These are phyloP conservation scores for Pterulicium gracile DNA, from an alignment of 1,284 basidiomycete species.

Conservation along the genomic window DNA sequence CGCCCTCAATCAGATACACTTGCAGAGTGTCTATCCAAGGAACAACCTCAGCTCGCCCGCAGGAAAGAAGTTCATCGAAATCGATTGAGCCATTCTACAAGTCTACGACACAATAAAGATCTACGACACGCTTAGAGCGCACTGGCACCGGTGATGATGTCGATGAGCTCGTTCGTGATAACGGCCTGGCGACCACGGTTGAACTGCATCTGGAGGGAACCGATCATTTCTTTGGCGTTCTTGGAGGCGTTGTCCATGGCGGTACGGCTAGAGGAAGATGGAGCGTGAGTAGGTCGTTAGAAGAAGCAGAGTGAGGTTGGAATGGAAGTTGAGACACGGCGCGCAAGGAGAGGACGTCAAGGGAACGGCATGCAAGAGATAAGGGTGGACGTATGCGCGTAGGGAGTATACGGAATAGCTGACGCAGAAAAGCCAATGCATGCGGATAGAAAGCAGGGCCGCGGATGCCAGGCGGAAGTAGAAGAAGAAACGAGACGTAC, in stretches of 20 bases:
- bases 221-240: constrained; percentile 94
- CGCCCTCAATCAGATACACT: too few relatives aligned
- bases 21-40: too few relatives aligned
- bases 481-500: constrained; percentile 28
- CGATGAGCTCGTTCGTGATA: constrained; percentile 93
- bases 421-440: too few relatives aligned
- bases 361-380: too few relatives aligned
- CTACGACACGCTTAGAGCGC: constrained; percentile 22
- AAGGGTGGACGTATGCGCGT: constrained; percentile 10
- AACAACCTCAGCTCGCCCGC: too few relatives aligned
- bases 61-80: too few relatives aligned
- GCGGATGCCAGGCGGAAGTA: constrained; percentile 11
- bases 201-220: constrained; percentile 83
- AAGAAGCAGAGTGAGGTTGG: neutral
- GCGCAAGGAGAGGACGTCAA: too few relatives aligned
- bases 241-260: constrained; percentile 99
- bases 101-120: too few relatives aligned
- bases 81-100: too few relatives aligned
- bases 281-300: neutral
- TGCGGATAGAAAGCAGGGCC: too few relatives aligned
- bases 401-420: constrained; percentile 7
- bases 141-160: constrained; percentile 80
- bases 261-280: constrained; percentile 61
- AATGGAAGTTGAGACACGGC: too few relatives aligned
- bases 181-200: constrained; percentile 99